Conservation (phyloP, 1,284 basidiomycete genomes). For the Cutaneotrichosporon sp. region DNA sequence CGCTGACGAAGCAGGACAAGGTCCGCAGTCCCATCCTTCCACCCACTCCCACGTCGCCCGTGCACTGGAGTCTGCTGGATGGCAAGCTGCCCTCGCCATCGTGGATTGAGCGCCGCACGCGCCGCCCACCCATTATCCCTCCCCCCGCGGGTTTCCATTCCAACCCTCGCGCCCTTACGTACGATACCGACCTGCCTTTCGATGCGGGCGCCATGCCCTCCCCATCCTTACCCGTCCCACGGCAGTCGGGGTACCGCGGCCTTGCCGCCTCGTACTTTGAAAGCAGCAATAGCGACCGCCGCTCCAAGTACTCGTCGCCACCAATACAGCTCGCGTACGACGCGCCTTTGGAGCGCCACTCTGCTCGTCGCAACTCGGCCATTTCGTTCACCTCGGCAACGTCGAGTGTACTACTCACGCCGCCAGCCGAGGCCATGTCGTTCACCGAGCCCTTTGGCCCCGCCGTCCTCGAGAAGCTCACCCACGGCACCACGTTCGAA, state of each 20-base stretch:
- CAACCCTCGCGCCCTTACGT: not conserved
- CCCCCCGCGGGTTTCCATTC: not conserved
- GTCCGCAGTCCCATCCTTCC: not conserved
- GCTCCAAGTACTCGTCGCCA: not conserved
- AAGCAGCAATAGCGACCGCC: not conserved
- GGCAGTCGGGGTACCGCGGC: not conserved
- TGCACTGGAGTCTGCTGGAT: not conserved
- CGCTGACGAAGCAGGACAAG: not conserved
- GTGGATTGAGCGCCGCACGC: slow-evolving; percentile 3
- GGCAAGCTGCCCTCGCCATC: not conserved
- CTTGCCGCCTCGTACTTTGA: slow-evolving; percentile 4
- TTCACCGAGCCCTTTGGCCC: not conserved
- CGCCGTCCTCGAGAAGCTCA: not conserved
- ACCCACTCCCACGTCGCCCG: not conserved
- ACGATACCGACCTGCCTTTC: not conserved
- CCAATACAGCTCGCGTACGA: not conserved
- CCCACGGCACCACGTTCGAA: not conserved
- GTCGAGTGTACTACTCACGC: not conserved
- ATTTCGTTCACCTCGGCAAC: not conserved
- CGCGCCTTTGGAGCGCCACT: not conserved
- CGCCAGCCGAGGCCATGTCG: not conserved
- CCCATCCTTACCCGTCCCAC: not conserved
- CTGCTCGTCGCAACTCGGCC: not conserved
- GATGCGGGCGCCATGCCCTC: not conserved
- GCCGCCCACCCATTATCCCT: not conserved